These are phyloP conservation scores for Lophium mytilinum DNA, from an alignment of 495 filamentous ascomycete species.

Conservation along the genomic window DNA sequence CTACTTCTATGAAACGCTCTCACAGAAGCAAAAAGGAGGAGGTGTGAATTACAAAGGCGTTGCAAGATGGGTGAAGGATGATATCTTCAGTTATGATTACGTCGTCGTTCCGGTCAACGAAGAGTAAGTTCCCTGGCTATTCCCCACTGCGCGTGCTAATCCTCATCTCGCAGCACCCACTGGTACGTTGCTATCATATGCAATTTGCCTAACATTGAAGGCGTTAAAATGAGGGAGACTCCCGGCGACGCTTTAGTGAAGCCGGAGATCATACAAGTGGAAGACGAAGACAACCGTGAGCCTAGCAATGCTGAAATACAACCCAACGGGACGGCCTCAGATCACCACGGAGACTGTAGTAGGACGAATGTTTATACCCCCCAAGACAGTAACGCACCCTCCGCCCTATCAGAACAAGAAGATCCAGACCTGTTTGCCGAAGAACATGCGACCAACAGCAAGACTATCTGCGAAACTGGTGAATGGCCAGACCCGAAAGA, in stretches of 20 bases:
- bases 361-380: no score
- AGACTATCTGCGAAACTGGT: no score
- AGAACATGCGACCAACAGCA: no score
- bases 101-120: constrained; percentile 91
- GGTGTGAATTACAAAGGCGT: constrained; percentile 73
- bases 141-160: background rate
- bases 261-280: background rate
- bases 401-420: no score
- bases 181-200: constrained; percentile 97
- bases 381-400: no score
- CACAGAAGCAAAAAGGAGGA: constrained; percentile 46
- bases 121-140: constrained; percentile 25
- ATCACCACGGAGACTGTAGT: no score
- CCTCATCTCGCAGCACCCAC: constrained; percentile 41
- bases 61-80: constrained; percentile 81
- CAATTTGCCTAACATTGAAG: constrained; percentile 57
- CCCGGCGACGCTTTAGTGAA: background rate
- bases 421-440: no score
- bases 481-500: background rate
- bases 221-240: background rate
- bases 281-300: background rate
- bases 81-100: constrained; percentile 80
- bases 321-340: no score
- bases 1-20: constrained; percentile 78
- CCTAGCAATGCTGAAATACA: background rate